Percentiles rank a stretch among this genome's conserved stretches.
Conservation (phyloP, 306 rosid genomes). For the Cyamopsis tetragonoloba region DNA sequence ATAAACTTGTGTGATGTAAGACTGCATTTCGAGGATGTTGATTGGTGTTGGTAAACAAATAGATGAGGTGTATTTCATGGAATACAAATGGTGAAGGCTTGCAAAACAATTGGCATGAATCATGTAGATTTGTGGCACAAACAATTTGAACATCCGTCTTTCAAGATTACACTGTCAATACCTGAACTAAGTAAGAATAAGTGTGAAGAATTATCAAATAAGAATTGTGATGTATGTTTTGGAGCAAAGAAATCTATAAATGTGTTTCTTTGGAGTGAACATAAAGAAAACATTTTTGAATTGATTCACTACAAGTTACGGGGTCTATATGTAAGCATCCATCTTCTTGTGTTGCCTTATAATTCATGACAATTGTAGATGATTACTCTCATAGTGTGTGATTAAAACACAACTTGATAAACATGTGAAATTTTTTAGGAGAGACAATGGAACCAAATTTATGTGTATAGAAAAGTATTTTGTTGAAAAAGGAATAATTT, state of each 20-base stretch:
- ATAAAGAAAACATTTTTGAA: neutral
- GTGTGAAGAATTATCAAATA: neutral
- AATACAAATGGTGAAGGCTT: no score
- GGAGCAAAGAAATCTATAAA: neutral
- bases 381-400: neutral
- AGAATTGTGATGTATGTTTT: neutral
- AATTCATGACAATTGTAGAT: neutral
- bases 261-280: neutral
- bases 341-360: slow-evolving; percentile 2
- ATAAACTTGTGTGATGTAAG: no score
- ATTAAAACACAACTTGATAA: no score
- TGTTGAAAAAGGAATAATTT: neutral
- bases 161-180: no score
- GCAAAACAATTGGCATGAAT: no score
- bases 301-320: neutral
- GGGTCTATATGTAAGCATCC: neutral
- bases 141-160: neutral
- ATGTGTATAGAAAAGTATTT: no score
- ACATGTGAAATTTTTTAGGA: no score
- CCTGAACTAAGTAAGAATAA: neutral
- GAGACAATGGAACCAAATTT: neutral
- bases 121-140: neutral
- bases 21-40: no score
- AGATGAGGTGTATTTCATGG: no score
- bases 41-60: no score